phyloP scores from a whole-genome alignment of 345 rosid genomes.

The Citrus reticulata region DNA sequence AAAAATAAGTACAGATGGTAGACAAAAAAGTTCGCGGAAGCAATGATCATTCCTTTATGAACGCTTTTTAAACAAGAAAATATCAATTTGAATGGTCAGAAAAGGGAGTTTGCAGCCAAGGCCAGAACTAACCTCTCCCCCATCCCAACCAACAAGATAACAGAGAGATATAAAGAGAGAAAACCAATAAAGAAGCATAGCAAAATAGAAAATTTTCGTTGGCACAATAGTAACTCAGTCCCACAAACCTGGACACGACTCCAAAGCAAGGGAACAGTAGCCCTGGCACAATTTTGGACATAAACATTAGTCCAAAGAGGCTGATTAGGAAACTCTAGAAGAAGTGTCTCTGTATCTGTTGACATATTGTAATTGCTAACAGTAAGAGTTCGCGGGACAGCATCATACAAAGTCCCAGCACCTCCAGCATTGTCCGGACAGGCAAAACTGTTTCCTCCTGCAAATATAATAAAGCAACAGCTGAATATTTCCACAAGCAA shows the following conservation, averaged over 20 bases:
- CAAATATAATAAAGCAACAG: conserved; percentile 14
- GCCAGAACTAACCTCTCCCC: not conserved
- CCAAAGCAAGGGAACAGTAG: conserved; percentile 97
- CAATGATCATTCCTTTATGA: not conserved
- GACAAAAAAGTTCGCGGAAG: not conserved
- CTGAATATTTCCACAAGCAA: not conserved
- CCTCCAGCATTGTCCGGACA: conserved; percentile 93
- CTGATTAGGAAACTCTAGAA: conserved; percentile 92
- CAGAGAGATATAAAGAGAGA: not conserved
- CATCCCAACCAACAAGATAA: not conserved
- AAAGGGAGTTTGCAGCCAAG: not conserved
- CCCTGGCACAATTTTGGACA: conserved; percentile 80
- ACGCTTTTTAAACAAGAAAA: not conserved
- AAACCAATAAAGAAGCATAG: not conserved
- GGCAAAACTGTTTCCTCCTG: conserved; percentile 82
- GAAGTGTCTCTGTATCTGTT: conserved; percentile 88
- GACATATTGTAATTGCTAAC: conserved; percentile 84
- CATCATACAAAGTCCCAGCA: conserved; percentile 97
- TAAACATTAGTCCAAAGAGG: conserved; percentile 94
- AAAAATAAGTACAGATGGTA: conserved; percentile 1
- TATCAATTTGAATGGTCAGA: not conserved
- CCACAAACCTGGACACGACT: conserved; percentile 97
- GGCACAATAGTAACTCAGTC: not conserved
- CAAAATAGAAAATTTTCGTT: not conserved
- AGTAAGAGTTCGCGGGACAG: conserved; percentile 88